Percentiles rank a stretch among this genome's conserved stretches.
phyloP scores from a whole-genome alignment of 2,329 filamentous ascomycete species.

The Arachnomyces sp. region DNA sequence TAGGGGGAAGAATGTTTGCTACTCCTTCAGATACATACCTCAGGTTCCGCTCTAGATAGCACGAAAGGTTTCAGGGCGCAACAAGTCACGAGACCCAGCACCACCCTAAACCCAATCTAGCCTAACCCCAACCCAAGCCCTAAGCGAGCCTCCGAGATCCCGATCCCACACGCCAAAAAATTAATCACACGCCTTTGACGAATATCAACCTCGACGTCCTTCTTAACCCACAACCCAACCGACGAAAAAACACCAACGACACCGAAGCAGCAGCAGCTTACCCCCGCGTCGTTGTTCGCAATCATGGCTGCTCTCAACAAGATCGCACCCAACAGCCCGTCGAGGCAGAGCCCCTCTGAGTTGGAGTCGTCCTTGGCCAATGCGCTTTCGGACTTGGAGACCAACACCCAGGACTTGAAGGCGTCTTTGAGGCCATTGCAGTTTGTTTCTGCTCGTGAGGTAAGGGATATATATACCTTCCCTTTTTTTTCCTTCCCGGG shows the following conservation, averaged over 20 bases:
- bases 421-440: conserved; percentile 92
- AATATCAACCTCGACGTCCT: neutral
- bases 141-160: conserved; percentile 28
- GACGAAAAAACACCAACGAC: too few relatives aligned
- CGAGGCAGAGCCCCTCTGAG: conserved; percentile 92
- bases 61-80: conserved; percentile 18
- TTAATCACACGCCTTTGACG: neutral
- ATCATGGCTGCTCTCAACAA: conserved; percentile 83
- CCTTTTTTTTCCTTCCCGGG: conserved; percentile 4
- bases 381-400: conserved; percentile 98
- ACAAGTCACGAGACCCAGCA: conserved; percentile 22
- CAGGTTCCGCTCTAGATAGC: too few relatives aligned
- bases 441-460: conserved; percentile 98
- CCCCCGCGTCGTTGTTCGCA: conserved; percentile 22
- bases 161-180: conserved; percentile 19
- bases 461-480: conserved; percentile 55
- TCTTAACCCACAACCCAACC: neutral
- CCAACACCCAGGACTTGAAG: conserved; percentile 98
- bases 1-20: too few relatives aligned
- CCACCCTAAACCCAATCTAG: conserved; percentile 22
- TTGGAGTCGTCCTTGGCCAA: conserved; percentile 94
- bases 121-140: conserved; percentile 16
- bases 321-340: conserved; percentile 96
- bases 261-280: too few relatives aligned
- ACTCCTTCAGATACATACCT: too few relatives aligned